Percentiles rank a stretch among this genome's conserved stretches.
phyloP scores from a whole-genome alignment of 208 protist genomes.

The Acanthamoeba healyi region DNA sequence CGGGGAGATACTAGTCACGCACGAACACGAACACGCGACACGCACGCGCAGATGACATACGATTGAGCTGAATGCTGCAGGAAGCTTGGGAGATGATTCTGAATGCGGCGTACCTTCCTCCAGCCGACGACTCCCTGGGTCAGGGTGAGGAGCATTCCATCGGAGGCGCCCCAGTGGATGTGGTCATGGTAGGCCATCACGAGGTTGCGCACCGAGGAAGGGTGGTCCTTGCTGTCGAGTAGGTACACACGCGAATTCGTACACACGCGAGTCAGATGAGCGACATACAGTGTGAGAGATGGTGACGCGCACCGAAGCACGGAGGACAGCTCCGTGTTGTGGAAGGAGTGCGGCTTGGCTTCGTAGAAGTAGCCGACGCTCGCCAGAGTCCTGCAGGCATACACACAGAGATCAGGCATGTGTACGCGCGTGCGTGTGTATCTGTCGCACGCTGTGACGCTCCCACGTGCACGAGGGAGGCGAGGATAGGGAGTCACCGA shows the following conservation, averaged over 20 bases:
- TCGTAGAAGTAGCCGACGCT: slow-evolving; percentile 59
- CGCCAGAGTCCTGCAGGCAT: neutral
- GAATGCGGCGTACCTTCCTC: neutral
- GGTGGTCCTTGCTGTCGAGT: slow-evolving; percentile 35
- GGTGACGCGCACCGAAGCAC: slow-evolving; percentile 10
- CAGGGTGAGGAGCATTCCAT: slow-evolving; percentile 57
- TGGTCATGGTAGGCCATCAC: slow-evolving; percentile 59
- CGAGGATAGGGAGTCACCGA: neutral
- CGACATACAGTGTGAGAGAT: neutral
- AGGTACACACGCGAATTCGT: neutral
- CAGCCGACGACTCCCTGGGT: neutral
- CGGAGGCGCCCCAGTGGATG: slow-evolving; percentile 55
- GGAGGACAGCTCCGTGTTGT: slow-evolving; percentile 23
- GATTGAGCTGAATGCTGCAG: neutral
- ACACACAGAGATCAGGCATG: neutral
- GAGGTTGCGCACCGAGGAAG: slow-evolving; percentile 6
- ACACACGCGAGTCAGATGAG: neutral
- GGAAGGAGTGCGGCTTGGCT: neutral
- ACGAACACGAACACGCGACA: neutral
- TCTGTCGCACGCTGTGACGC: neutral
- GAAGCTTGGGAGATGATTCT: no score
- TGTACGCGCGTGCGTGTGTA: neutral
- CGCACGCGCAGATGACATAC: neutral
- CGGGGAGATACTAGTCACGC: slow-evolving; percentile 4
- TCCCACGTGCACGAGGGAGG: neutral